Conservation (phyloP, 805 yeast genomes). For the Sugiyamaella qingdaonensis region DNA sequence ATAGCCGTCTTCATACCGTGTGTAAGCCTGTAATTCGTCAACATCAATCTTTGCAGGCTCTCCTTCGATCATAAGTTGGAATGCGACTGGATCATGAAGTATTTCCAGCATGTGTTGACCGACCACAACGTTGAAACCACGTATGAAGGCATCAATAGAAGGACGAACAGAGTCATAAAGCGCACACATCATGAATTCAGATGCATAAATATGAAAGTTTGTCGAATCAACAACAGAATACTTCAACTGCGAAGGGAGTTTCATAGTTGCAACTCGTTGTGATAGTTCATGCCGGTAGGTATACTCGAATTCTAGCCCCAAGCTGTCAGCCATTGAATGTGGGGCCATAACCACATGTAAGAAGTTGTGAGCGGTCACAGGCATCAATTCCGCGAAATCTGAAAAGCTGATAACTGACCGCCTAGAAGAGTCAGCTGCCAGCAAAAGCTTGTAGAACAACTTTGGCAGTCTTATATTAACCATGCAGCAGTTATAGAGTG, state of each 20-base stretch:
- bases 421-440: neutral
- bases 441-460: constrained; percentile 19
- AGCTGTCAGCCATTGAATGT: constrained; percentile 1
- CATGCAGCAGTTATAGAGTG: constrained; percentile 29
- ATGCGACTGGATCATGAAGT: constrained; percentile 10
- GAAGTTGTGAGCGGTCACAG: constrained; percentile 18
- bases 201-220: constrained; percentile 15
- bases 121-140: constrained; percentile 24
- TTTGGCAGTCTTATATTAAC: constrained; percentile 26
- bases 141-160: constrained; percentile 19
- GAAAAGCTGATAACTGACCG: neutral
- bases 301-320: constrained; percentile 21
- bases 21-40: constrained; percentile 38
- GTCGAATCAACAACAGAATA: constrained; percentile 15
- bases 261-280: constrained; percentile 9
- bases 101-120: neutral
- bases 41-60: constrained; percentile 36
- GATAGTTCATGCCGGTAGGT: constrained; percentile 2
- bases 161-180: constrained; percentile 13
- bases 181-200: constrained; percentile 14
- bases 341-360: neutral
- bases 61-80: constrained; percentile 39
- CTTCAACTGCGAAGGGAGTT: constrained; percentile 15
- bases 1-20: constrained; percentile 41
- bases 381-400: constrained; percentile 23